phyloP scores from a whole-genome alignment of 192 early-diverging fungal genomes.

The Endogone sp. region DNA sequence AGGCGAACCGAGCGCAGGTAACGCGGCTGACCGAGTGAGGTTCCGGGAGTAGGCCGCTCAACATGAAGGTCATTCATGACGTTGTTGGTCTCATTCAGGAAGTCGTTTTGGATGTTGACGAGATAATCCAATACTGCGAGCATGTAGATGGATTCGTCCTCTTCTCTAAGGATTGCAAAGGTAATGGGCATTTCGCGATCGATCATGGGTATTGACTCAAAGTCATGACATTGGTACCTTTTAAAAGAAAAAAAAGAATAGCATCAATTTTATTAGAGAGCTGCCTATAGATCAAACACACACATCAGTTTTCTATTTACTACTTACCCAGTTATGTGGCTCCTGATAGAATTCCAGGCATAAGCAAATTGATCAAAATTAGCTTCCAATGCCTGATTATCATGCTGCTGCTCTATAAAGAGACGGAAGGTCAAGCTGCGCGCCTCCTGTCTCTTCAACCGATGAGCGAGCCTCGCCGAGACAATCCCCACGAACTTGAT shows the following conservation, averaged over 20 bases:
- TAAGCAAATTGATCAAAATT: conserved; percentile 5
- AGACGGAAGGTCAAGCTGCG: neutral
- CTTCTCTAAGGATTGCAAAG: conserved; percentile 2
- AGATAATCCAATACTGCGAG: conserved; percentile 11
- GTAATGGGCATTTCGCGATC: neutral
- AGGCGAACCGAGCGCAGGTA: conserved; percentile 5
- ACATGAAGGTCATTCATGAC: too few relatives aligned
- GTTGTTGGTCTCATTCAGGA: conserved; percentile 3
- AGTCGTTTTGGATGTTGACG: conserved; percentile 13
- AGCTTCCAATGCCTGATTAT: neutral
- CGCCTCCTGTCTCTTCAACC: conserved; percentile 1
- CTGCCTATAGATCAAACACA: neutral
- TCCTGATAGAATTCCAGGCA: conserved; percentile 10
- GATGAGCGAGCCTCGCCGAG: conserved; percentile 1
- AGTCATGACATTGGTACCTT: conserved; percentile 17
- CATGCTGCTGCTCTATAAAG: conserved; percentile 5
- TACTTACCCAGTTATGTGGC: neutral
- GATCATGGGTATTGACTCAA: conserved; percentile 2
- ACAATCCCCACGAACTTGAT: conserved; percentile 13
- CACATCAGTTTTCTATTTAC: neutral
- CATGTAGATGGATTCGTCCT: conserved; percentile 5
- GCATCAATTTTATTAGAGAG: neutral
- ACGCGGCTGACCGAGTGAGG: neutral
- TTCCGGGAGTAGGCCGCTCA: neutral
- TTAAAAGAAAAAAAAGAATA: neutral